phyloP scores from a whole-genome alignment of 805 yeast species.

The Candida chauliodis region DNA sequence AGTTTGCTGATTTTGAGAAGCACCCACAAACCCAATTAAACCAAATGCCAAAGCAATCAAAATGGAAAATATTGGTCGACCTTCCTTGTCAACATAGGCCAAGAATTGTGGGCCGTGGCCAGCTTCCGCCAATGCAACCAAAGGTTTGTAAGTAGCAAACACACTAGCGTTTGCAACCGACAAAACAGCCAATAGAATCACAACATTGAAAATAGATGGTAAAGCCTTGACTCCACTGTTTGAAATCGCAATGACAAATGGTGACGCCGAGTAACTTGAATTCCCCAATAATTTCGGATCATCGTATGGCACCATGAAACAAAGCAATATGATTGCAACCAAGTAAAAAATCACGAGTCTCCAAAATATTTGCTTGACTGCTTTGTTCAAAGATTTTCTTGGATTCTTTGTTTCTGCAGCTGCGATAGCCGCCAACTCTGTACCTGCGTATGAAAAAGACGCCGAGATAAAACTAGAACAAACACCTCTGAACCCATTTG shows the following conservation, averaged over 20 bases:
- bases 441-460: conserved; percentile 26
- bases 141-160: conserved; percentile 62
- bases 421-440: conserved; percentile 29
- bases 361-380: conserved; percentile 39
- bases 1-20: conserved; percentile 18
- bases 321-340: conserved; percentile 23
- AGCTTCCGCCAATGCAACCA: conserved; percentile 62
- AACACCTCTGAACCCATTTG: conserved; percentile 33
- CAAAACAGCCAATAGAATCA: conserved; percentile 63
- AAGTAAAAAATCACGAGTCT: conserved; percentile 35
- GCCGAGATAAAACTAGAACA: conserved; percentile 28
- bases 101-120: conserved; percentile 54
- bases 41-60: conserved; percentile 27
- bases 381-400: conserved; percentile 30
- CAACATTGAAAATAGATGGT: conserved; percentile 69
- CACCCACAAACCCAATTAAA: conserved; percentile 32
- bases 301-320: conserved; percentile 45
- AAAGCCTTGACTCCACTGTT: conserved; percentile 57
- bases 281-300: conserved; percentile 41
- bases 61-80: conserved; percentile 35
- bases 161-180: conserved; percentile 74
- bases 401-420: conserved; percentile 36
- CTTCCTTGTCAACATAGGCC: conserved; percentile 32
- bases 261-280: conserved; percentile 63
- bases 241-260: conserved; percentile 66